These are phyloP conservation scores for Xylariaceae sp. DNA, from an alignment of 2,329 filamentous ascomycete genomes.

Conservation along the genomic window DNA sequence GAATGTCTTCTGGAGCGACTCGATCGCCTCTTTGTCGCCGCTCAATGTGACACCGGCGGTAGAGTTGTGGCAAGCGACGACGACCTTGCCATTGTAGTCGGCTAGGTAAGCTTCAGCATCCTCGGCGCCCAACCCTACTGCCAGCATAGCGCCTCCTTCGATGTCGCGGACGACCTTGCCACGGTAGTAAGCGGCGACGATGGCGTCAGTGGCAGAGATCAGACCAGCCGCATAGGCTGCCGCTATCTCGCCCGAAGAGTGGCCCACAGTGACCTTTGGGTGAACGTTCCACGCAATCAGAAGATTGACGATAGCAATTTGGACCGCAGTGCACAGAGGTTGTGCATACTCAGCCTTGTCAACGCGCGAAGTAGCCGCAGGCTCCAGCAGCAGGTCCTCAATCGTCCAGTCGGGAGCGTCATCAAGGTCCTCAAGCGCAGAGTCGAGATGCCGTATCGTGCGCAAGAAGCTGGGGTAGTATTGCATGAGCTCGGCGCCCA, in stretches of 20 bases:
- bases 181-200: slow-evolving; percentile 27
- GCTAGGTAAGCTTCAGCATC: background rate
- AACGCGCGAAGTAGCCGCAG: too few species aligned
- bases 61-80: slow-evolving; percentile 33
- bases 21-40: slow-evolving; percentile 34
- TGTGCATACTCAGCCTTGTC: too few species aligned
- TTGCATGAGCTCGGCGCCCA: slow-evolving; percentile 33
- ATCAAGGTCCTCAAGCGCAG: too few species aligned
- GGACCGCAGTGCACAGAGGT: slow-evolving; percentile 38
- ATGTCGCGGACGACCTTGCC: slow-evolving; percentile 5
- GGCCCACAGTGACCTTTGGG: slow-evolving; percentile 46
- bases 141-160: slow-evolving; percentile 20
- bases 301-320: slow-evolving; percentile 44
- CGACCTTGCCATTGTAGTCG: background rate
- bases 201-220: slow-evolving; percentile 21
- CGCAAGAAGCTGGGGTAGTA: too few species aligned
- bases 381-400: too few species aligned
- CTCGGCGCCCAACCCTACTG: slow-evolving; percentile 14
- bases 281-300: slow-evolving; percentile 38
- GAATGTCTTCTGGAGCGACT: slow-evolving; percentile 7
- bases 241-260: slow-evolving; percentile 41
- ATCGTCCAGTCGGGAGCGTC: too few species aligned
- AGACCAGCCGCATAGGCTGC: slow-evolving; percentile 37
- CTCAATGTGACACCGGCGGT: slow-evolving; percentile 35
- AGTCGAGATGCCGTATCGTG: too few species aligned